Evolutionary conservation across 768 basidiomycete species (phyloP).

Genomic region (Termitomyces sp.): DNA sequence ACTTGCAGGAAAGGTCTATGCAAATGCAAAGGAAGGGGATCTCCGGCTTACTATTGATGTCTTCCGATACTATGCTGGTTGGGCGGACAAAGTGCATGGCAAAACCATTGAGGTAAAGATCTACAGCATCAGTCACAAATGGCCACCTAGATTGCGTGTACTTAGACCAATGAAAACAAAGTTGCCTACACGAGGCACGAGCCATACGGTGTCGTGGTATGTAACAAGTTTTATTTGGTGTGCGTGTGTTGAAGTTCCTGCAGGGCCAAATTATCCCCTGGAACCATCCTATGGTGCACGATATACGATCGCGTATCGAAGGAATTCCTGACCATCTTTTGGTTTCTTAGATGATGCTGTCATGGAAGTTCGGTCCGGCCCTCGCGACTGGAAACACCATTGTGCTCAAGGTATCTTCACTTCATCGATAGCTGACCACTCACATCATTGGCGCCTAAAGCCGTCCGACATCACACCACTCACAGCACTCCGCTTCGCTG

Average conservation of each 20-base stretch:
- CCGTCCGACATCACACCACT: conserved; percentile 66
- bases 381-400: conserved; percentile 49
- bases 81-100: conserved; percentile 78
- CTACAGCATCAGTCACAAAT: background rate
- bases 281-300: conserved; percentile 34
- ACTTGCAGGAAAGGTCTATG: conserved; percentile 51
- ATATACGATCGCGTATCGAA: background rate
- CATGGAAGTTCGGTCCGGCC: conserved; percentile 24
- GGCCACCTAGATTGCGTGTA: background rate
- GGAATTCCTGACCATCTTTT: background rate
- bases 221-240: background rate
- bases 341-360: conserved; percentile 16
- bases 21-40: conserved; percentile 39
- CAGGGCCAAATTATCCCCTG: conserved; percentile 50
- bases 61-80: conserved; percentile 77
- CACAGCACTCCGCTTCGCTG: conserved; percentile 43
- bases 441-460: conserved; percentile 17
- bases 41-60: conserved; percentile 37
- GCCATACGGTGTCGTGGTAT: conserved; percentile 43
- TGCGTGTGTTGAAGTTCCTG: background rate
- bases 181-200: conserved; percentile 37
- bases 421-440: background rate
- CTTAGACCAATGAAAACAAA: conserved; percentile 22
- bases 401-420: conserved; percentile 28
- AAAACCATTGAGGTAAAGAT: conserved; percentile 52